phyloP scores from a whole-genome alignment of 441 rosid genomes.

The Populus hybrid region DNA sequence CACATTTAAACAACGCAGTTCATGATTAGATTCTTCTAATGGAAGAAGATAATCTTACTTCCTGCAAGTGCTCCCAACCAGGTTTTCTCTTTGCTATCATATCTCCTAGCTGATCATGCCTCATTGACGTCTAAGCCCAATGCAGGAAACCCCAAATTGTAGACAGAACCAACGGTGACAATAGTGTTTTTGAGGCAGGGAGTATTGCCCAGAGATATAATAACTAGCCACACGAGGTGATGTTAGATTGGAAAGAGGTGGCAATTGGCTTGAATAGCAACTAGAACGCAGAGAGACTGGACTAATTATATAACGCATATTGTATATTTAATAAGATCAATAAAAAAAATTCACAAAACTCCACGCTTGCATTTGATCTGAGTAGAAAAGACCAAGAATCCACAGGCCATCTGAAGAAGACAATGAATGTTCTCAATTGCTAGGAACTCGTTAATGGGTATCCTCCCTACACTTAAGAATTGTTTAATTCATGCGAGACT shows the following conservation, averaged over 20 bases:
- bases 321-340: not conserved
- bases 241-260: not conserved
- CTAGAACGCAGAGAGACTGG: not conserved
- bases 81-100: constrained; percentile 70
- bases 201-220: not conserved
- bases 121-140: constrained; percentile 66
- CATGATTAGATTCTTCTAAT: no score
- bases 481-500: not conserved
- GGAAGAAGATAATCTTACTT: constrained; percentile 44
- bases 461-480: not conserved
- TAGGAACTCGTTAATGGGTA: not conserved
- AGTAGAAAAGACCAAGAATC: not conserved
- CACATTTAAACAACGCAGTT: no score
- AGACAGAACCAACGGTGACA: not conserved
- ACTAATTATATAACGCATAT: no score
- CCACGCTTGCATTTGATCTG: not conserved
- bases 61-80: constrained; percentile 92
- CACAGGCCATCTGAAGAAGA: not conserved
- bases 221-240: not conserved
- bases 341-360: no score
- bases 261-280: not conserved
- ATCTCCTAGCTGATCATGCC: constrained; percentile 83
- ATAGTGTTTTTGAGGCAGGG: not conserved
- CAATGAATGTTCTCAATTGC: not conserved
- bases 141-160: constrained; percentile 16